These are phyloP conservation scores for Schizosaccharomyces octosporus DNA, from an alignment of 805 yeast genomes.

Conservation along the genomic window DNA sequence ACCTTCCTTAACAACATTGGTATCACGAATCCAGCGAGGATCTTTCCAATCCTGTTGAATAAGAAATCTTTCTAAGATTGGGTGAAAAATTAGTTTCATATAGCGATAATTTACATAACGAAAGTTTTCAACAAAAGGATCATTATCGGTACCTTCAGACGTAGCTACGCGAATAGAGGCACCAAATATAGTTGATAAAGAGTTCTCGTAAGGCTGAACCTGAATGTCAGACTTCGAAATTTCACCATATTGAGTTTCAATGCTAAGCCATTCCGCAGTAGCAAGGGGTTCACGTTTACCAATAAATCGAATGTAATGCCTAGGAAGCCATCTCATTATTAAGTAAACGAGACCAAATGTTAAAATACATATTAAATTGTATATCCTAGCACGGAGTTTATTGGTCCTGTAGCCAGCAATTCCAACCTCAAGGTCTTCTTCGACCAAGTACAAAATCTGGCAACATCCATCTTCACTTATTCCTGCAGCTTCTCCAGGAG, in stretches of 20 bases:
- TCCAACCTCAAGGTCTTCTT: slow-evolving; percentile 83
- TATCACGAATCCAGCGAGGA: slow-evolving; percentile 33
- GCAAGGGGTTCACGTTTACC: slow-evolving; percentile 51
- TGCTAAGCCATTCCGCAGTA: slow-evolving; percentile 71
- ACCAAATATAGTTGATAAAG: slow-evolving; percentile 42
- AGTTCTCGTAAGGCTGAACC: slow-evolving; percentile 40
- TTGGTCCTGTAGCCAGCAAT: slow-evolving; percentile 68
- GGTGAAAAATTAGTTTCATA: slow-evolving; percentile 58
- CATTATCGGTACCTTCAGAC: slow-evolving; percentile 14
- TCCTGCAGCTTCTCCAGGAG: slow-evolving; percentile 2
- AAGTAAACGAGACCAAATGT: slow-evolving; percentile 57
- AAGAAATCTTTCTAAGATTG: slow-evolving; percentile 62
- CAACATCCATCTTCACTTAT: slow-evolving; percentile 10
- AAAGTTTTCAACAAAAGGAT: slow-evolving; percentile 45
- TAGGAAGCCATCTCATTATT: slow-evolving; percentile 66
- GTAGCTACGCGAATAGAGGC: slow-evolving; percentile 8
- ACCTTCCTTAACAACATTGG: slow-evolving; percentile 28
- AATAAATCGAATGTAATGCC: slow-evolving; percentile 37
- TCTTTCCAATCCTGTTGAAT: slow-evolving; percentile 78
- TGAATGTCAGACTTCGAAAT: slow-evolving; percentile 33
- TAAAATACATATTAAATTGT: slow-evolving; percentile 27
- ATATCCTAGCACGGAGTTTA: slow-evolving; percentile 21
- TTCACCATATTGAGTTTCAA: slow-evolving; percentile 86
- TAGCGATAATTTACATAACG: slow-evolving; percentile 63
- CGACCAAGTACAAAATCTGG: slow-evolving; percentile 80